Evolutionary conservation across 495 filamentous ascomycete species (phyloP).

Genomic region (Viridothelium virens): DNA sequence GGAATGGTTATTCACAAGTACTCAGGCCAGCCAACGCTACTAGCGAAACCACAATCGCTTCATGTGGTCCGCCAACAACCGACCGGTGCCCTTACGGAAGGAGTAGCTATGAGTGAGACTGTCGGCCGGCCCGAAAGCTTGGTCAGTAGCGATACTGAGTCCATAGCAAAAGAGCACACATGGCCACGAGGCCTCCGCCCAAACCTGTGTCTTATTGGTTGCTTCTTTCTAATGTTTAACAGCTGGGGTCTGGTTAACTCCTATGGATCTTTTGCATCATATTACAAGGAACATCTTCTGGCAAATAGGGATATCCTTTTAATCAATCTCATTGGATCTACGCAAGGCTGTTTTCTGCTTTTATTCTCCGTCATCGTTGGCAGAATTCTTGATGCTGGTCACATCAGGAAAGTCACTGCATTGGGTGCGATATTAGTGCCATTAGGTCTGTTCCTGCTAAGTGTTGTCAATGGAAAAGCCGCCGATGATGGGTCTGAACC

Average conservation of each 20-base stretch:
- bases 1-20: neutral
- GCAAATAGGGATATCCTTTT: conserved; percentile 25
- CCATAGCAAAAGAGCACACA: conserved; percentile 20
- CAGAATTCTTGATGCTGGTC: conserved; percentile 37
- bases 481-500: neutral
- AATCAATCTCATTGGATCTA: conserved; percentile 37
- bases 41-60: neutral
- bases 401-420: conserved; percentile 27
- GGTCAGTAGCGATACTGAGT: neutral
- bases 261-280: conserved; percentile 39
- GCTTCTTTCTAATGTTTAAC: conserved; percentile 42
- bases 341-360: conserved; percentile 35
- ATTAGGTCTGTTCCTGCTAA: conserved; percentile 35
- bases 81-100: neutral
- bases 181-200: conserved; percentile 38
- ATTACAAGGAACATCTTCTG: conserved; percentile 35
- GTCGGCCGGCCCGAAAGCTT: neutral
- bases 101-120: conserved; percentile 1
- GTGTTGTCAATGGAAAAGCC: conserved; percentile 25
- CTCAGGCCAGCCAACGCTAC: neutral
- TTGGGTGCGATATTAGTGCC: conserved; percentile 32
- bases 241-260: conserved; percentile 38
- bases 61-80: neutral
- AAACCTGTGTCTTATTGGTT: conserved; percentile 34
- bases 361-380: conserved; percentile 34